A percentile compares a stretch with the other conserved stretches of the same genome.
These are phyloP conservation scores for Pestalotiopsis sp. DNA, from an alignment of 2,329 filamentous ascomycete genomes.

Conservation along the genomic window DNA sequence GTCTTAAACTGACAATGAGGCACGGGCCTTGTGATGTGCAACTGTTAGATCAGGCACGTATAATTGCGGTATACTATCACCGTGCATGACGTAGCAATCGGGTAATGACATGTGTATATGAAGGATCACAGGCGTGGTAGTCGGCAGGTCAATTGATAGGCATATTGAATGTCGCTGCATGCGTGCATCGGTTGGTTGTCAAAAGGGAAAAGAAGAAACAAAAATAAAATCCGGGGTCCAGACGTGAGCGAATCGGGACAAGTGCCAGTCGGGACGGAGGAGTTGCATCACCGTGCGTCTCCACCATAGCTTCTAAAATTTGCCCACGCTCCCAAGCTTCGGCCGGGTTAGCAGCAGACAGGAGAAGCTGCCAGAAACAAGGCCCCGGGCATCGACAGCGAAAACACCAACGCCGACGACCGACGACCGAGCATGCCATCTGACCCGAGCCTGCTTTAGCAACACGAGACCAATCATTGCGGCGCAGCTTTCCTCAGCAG, in stretches of 20 bases:
- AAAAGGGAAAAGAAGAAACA: no score
- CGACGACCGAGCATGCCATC: background rate
- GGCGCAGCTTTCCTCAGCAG: background rate
- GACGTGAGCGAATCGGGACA: background rate
- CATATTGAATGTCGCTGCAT: background rate
- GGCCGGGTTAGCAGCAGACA: background rate
- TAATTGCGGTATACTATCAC: background rate
- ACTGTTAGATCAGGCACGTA: background rate
- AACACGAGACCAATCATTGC: background rate
- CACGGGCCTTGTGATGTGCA: background rate
- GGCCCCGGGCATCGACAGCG: background rate
- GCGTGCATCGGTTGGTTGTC: background rate
- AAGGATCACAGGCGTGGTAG: background rate
- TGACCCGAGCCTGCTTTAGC: background rate
- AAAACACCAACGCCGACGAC: background rate
- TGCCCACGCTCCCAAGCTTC: background rate
- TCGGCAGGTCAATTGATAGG: background rate
- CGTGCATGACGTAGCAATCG: background rate
- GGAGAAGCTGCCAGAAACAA: background rate
- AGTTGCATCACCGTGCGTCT: slow-evolving; percentile 11
- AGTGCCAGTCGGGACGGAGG: slow-evolving; percentile 5
- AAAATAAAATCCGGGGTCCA: background rate
- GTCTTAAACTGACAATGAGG: background rate
- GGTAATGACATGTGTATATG: background rate
- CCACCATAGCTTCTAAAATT: slow-evolving; percentile 9